A percentile compares a stretch with the other conserved stretches of the same genome.
Evolutionary conservation across 1,139 yeast species (phyloP).

Genomic region (Kluyveromyces sp.): DNA sequence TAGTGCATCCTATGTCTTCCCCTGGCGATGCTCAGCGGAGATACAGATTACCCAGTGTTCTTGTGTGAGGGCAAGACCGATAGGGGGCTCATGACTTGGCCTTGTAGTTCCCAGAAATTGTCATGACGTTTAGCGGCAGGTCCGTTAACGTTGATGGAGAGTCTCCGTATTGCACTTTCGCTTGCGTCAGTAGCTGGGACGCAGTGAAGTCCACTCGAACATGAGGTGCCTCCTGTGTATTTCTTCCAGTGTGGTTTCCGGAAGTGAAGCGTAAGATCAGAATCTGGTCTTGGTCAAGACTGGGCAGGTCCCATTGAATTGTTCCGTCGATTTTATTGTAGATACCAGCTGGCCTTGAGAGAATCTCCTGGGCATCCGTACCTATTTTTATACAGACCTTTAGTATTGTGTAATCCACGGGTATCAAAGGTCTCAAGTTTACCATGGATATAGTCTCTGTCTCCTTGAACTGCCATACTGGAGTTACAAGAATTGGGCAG

Average conservation of each 20-base stretch:
- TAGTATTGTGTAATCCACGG: constrained; percentile 3
- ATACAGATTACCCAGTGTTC: constrained; percentile 6
- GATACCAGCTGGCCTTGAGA: constrained; percentile 5
- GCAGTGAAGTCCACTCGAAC: constrained; percentile 5
- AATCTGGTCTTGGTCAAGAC: constrained; percentile 4
- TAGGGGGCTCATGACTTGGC: constrained; percentile 1
- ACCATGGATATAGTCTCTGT: constrained; percentile 4
- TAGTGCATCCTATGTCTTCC: background rate
- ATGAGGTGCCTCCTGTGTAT: background rate
- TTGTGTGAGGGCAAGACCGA: background rate
- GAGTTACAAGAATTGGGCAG: constrained; percentile 6
- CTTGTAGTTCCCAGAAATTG: constrained; percentile 6
- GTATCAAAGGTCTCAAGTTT: constrained; percentile 4
- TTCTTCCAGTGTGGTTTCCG: background rate
- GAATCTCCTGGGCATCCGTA: constrained; percentile 2
- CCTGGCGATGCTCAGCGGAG: background rate
- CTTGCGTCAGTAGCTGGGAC: constrained; percentile 4
- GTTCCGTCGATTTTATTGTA: constrained; percentile 2
- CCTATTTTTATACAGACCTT: constrained; percentile 5
- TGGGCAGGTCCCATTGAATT: constrained; percentile 7
- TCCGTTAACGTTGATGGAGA: background rate
- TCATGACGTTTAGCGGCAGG: constrained; percentile 5
- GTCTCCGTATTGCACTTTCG: constrained; percentile 3
- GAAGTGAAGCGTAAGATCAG: constrained; percentile 2
- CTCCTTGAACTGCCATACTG: constrained; percentile 7